These are phyloP conservation scores for Hyphopichia buzzinii DNA, from an alignment of 1,139 yeast species.

Conservation along the genomic window DNA sequence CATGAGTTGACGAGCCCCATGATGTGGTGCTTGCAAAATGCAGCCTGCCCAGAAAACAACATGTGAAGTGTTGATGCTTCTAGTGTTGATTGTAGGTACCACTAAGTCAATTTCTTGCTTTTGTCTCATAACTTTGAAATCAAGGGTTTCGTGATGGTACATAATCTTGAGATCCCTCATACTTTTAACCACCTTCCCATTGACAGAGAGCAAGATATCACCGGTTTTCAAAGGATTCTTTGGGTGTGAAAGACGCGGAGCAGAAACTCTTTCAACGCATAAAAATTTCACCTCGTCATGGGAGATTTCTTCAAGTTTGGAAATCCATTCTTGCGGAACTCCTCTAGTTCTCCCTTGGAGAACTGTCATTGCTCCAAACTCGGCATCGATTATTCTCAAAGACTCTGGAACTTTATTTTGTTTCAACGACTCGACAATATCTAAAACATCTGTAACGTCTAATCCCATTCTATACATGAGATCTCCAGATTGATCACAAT, in stretches of 20 bases:
- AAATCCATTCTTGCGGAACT: constrained; percentile 81
- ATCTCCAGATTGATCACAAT: constrained; percentile 47
- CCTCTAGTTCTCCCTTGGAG: constrained; percentile 82
- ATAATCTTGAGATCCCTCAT: constrained; percentile 66
- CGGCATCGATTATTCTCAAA: constrained; percentile 72
- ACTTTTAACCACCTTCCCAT: constrained; percentile 61
- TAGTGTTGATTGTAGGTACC: constrained; percentile 63
- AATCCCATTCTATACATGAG: constrained; percentile 76
- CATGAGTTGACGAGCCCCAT: constrained; percentile 62
- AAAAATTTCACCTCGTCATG: constrained; percentile 71
- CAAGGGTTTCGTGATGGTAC: constrained; percentile 42
- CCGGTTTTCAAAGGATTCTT: constrained; percentile 49
- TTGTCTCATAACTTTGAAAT: constrained; percentile 64
- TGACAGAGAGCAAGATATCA: constrained; percentile 71
- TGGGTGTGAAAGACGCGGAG: constrained; percentile 31
- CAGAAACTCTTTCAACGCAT: constrained; percentile 68
- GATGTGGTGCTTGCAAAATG: constrained; percentile 54
- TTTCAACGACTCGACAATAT: constrained; percentile 56
- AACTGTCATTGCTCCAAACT: constrained; percentile 65
- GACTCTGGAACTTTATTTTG: constrained; percentile 52
- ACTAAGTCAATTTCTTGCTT: constrained; percentile 47
- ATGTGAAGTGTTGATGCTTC: constrained; percentile 59
- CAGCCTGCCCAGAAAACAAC: constrained; percentile 84
- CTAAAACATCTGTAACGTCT: constrained; percentile 63
- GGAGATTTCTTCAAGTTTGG: constrained; percentile 55